phyloP scores from a whole-genome alignment of 805 yeast species.

The Saccharomyces kudriavzevii region DNA sequence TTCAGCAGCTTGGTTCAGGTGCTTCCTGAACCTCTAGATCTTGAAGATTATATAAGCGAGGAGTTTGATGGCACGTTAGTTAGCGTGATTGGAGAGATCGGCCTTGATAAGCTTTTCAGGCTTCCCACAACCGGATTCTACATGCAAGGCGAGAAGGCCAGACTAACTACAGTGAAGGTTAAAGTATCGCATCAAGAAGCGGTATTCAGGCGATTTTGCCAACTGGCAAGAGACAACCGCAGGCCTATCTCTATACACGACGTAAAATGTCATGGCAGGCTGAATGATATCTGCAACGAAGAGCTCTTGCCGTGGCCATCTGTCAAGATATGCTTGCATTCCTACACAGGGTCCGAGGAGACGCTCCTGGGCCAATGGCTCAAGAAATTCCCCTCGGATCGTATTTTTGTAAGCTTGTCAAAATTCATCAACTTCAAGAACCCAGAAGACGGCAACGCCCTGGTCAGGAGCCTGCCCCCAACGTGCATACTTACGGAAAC shows the following conservation, averaged over 20 bases:
- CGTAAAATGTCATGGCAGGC: constrained; percentile 66
- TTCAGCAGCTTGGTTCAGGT: constrained; percentile 32
- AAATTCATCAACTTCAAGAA: constrained; percentile 25
- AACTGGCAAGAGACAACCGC: constrained; percentile 41
- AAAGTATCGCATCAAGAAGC: constrained; percentile 55
- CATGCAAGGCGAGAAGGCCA: constrained; percentile 31
- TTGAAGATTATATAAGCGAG: constrained; percentile 30
- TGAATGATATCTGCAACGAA: constrained; percentile 35
- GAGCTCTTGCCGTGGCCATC: constrained; percentile 18
- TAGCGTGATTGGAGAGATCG: constrained; percentile 77
- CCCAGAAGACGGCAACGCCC: constrained; percentile 21
- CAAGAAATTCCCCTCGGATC: constrained; percentile 9
- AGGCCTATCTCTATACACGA: constrained; percentile 72
- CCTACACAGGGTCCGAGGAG: constrained; percentile 77
- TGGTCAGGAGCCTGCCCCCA: constrained; percentile 31
- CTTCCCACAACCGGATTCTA: constrained; percentile 54
- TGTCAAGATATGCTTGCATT: constrained; percentile 57
- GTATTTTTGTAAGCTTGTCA: constrained; percentile 28
- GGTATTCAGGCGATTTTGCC: constrained; percentile 44
- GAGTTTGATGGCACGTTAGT: constrained; percentile 11
- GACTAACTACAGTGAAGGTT: constrained; percentile 44
- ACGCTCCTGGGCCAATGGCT: constrained; percentile 45
- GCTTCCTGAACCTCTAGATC: constrained; percentile 55
- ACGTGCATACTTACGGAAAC: constrained; percentile 43
- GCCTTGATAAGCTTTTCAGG: constrained; percentile 70